Percentiles rank a stretch among this genome's conserved stretches.
These are phyloP conservation scores for Penicillium flavigenum DNA, from an alignment of 495 filamentous ascomycete genomes.

Conservation along the genomic window DNA sequence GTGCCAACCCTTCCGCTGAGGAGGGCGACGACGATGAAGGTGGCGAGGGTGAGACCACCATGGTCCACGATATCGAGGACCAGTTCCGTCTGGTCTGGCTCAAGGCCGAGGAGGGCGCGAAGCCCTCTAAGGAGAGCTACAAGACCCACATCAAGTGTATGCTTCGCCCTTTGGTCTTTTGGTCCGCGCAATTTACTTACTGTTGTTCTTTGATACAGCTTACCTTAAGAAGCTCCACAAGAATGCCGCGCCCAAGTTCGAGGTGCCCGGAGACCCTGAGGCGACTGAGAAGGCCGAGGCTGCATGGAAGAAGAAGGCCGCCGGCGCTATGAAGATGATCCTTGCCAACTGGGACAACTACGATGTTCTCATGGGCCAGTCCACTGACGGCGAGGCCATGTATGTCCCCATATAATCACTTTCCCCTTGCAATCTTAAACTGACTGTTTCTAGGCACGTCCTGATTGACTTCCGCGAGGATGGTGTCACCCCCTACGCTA, in stretches of 20 bases:
- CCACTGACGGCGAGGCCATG: conserved; percentile 92
- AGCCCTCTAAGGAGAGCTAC: conserved; percentile 73
- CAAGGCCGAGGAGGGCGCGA: conserved; percentile 59
- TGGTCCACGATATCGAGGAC: conserved; percentile 93
- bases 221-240: conserved; percentile 74
- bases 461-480: conserved; percentile 98
- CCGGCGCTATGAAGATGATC: conserved; percentile 73
- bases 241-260: neutral
- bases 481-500: conserved; percentile 83
- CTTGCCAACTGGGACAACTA: conserved; percentile 86
- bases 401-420: conserved; percentile 37
- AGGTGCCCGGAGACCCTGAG: neutral
- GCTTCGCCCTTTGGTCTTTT: conserved; percentile 14
- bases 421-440: conserved; percentile 6
- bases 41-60: conserved; percentile 46
- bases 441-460: conserved; percentile 63
- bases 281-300: rapidly evolving
- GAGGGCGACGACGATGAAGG: conserved; percentile 82
- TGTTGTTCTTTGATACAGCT: conserved; percentile 39
- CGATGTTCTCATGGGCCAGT: conserved; percentile 89
- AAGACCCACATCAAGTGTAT: conserved; percentile 77
- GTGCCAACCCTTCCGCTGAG: conserved; percentile 96
- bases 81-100: conserved; percentile 84
- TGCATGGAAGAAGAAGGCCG: conserved; percentile 72
- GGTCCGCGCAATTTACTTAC: neutral